Conservation (phyloP, 164 flowering plant genomes). For the Saururus chinensis region DNA sequence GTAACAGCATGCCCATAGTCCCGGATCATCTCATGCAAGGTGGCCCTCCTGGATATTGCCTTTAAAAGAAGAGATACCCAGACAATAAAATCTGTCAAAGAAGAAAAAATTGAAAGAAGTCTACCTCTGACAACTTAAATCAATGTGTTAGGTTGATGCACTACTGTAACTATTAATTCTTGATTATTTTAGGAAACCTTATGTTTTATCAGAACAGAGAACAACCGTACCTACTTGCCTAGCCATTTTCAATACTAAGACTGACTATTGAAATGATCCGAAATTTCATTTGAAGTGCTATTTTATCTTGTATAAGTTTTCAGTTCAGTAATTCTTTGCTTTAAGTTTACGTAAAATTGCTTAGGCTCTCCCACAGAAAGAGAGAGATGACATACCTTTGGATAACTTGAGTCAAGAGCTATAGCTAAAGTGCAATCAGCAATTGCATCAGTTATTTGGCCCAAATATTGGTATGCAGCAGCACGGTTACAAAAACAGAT, state of each 20-base stretch:
- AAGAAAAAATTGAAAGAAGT: background rate
- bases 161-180: too few species aligned
- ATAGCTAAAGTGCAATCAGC: slow-evolving; percentile 93
- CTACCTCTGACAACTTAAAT: background rate
- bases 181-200: too few species aligned
- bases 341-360: background rate
- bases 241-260: too few species aligned
- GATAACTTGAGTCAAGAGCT: slow-evolving; percentile 72
- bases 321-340: background rate
- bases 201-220: too few species aligned
- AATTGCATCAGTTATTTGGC: slow-evolving; percentile 85
- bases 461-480: slow-evolving; percentile 85
- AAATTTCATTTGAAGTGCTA: too few species aligned
- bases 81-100: background rate
- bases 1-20: slow-evolving; percentile 72
- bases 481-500: slow-evolving; percentile 95
- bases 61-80: slow-evolving; percentile 18
- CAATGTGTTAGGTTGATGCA: too few species aligned
- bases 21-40: slow-evolving; percentile 78
- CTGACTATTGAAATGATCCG: too few species aligned
- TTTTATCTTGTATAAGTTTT: background rate
- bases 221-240: too few species aligned
- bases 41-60: slow-evolving; percentile 92
- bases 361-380: background rate
- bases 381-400: slow-evolving; percentile 43